Percentiles rank a stretch among this genome's conserved stretches.
These are phyloP conservation scores for Amphichorda felina DNA, from an alignment of 2,329 filamentous ascomycete genomes.

Conservation along the genomic window DNA sequence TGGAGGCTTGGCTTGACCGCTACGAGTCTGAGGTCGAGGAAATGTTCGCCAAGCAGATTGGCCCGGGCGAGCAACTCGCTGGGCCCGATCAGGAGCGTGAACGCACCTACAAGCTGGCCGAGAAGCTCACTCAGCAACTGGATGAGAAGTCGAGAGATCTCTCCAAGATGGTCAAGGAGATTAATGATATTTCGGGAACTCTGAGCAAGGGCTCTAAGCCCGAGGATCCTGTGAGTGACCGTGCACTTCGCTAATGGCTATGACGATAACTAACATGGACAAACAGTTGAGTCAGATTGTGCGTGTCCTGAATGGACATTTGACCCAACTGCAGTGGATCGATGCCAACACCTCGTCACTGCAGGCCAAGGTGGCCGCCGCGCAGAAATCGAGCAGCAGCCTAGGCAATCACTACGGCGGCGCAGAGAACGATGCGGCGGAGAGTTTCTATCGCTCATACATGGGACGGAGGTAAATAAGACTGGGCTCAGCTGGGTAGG, in stretches of 20 bases:
- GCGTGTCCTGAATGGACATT: constrained; percentile 84
- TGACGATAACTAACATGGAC: constrained; percentile 10
- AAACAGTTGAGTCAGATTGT: constrained; percentile 83
- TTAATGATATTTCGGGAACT: constrained; percentile 83
- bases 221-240: constrained; percentile 64
- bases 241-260: not conserved
- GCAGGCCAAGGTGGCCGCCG: constrained; percentile 69
- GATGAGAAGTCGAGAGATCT: constrained; percentile 92
- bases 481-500: not conserved
- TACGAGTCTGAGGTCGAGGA: constrained; percentile 90
- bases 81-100: constrained; percentile 94
- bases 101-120: constrained; percentile 88
- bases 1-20: constrained; percentile 76
- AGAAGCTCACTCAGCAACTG: constrained; percentile 80
- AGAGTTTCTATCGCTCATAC: constrained; percentile 87
- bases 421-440: constrained; percentile 59
- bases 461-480: constrained; percentile 53
- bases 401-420: constrained; percentile 45
- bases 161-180: constrained; percentile 94
- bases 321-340: constrained; percentile 87
- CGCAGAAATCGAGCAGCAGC: constrained; percentile 66
- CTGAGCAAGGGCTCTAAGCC: constrained; percentile 82
- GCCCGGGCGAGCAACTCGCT: constrained; percentile 62
- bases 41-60: constrained; percentile 69
- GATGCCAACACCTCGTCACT: constrained; percentile 73